Conservation (phyloP, 179 eudicot genomes). For the Gypsophila paniculata region DNA sequence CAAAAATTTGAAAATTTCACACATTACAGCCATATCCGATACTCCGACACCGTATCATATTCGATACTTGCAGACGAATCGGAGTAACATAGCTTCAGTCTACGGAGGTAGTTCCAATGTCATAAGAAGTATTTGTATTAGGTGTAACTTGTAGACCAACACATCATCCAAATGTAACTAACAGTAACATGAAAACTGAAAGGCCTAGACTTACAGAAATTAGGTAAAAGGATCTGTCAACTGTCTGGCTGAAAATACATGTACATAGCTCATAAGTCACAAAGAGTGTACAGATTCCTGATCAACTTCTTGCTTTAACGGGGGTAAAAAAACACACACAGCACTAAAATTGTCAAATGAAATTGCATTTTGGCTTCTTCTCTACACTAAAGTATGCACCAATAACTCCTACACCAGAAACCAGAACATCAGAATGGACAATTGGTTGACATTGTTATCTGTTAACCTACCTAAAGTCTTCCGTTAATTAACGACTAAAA, state of each 20-base stretch:
- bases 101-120: too few species aligned
- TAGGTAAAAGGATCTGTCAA: conserved; percentile 14
- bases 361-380: background rate
- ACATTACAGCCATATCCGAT: too few species aligned
- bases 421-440: background rate
- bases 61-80: too few species aligned
- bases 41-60: too few species aligned
- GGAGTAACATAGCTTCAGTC: too few species aligned
- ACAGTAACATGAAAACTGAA: background rate
- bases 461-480: too few species aligned
- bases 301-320: conserved; percentile 14
- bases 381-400: conserved; percentile 11
- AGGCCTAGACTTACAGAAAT: background rate
- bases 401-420: background rate
- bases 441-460: too few species aligned
- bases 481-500: too few species aligned
- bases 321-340: conserved; percentile 9
- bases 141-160: too few species aligned
- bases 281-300: background rate
- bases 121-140: too few species aligned
- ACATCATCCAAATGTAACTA: background rate
- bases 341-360: background rate
- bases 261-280: conserved; percentile 6
- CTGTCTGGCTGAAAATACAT: conserved; percentile 1
- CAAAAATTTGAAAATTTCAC: too few species aligned